Evolutionary conservation across 805 yeast species (phyloP).

Genomic region (Ogataea trehaloabstinens): DNA sequence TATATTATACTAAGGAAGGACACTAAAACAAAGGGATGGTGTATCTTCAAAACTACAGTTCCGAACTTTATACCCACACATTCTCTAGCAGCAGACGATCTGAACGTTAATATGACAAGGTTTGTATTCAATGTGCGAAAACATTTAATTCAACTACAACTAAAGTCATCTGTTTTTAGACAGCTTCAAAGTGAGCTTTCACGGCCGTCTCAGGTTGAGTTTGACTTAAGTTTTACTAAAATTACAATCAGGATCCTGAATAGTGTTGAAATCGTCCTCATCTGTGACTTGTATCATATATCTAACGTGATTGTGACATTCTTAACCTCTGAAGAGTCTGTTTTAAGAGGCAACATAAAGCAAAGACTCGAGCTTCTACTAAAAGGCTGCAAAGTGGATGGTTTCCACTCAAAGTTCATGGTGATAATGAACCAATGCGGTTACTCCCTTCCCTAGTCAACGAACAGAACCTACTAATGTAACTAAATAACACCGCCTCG

Average conservation of each 20-base stretch:
- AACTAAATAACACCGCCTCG: no score
- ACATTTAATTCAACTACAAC: conserved; percentile 24
- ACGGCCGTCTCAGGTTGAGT: conserved; percentile 16
- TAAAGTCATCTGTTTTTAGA: conserved; percentile 16
- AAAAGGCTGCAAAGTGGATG: conserved; percentile 12
- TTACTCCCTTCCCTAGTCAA: no score
- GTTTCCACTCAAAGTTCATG: conserved; percentile 17
- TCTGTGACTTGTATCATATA: conserved; percentile 21
- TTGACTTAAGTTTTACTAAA: conserved; percentile 29
- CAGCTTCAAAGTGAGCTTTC: conserved; percentile 13
- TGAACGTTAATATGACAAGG: conserved; percentile 23
- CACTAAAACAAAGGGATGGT: conserved; percentile 29
- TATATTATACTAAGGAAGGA: conserved; percentile 41
- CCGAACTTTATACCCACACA: conserved; percentile 32
- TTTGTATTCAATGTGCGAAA: conserved; percentile 27
- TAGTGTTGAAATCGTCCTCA: conserved; percentile 20
- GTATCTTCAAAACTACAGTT: conserved; percentile 33
- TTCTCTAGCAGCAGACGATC: conserved; percentile 21
- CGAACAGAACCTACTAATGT: no score
- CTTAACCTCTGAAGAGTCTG: conserved; percentile 6
- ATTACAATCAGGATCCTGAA: conserved; percentile 20
- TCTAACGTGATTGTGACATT: conserved; percentile 18
- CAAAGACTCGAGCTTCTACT: conserved; percentile 19
- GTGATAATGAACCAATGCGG: conserved; percentile 15
- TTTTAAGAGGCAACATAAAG: conserved; percentile 2